Evolutionary conservation across 139 green algal genomes (phyloP).

Genomic region (Parachlorella kessleri): DNA sequence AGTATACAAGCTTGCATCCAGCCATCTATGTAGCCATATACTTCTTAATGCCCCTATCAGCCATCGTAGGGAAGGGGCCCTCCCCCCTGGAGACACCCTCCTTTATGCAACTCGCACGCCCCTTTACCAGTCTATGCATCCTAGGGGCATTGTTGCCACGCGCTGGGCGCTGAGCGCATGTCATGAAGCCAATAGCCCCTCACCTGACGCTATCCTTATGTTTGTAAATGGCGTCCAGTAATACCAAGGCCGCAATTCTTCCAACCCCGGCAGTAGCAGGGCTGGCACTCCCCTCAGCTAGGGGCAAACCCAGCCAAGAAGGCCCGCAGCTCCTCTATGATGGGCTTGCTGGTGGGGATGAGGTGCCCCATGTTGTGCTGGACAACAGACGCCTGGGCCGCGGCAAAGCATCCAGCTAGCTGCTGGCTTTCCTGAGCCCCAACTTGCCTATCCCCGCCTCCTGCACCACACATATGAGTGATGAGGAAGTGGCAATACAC

Average conservation of each 20-base stretch:
- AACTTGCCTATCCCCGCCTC: constrained; percentile 24
- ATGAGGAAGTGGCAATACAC: no score
- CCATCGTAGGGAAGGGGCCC: no score
- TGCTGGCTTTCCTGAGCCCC: neutral
- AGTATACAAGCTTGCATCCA: neutral
- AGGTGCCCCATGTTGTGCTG: constrained; percentile 35
- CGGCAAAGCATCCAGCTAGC: constrained; percentile 24
- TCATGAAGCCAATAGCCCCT: no score
- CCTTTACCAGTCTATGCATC: no score
- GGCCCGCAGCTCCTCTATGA: neutral
- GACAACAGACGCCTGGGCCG: constrained; percentile 10
- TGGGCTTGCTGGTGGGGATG: constrained; percentile 28
- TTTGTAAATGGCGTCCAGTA: neutral
- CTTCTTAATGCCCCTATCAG: no score
- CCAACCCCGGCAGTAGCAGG: neutral
- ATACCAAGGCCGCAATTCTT: neutral
- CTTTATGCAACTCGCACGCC: no score
- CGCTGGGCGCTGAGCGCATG: no score
- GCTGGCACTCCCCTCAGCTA: neutral
- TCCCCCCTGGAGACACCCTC: no score
- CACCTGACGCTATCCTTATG: no score
- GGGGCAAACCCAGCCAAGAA: neutral
- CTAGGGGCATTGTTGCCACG: no score
- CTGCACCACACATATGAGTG: neutral
- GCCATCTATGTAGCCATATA: no score